Conservation (phyloP, 768 basidiomycete species). For the Xanthoconium purpureum region DNA sequence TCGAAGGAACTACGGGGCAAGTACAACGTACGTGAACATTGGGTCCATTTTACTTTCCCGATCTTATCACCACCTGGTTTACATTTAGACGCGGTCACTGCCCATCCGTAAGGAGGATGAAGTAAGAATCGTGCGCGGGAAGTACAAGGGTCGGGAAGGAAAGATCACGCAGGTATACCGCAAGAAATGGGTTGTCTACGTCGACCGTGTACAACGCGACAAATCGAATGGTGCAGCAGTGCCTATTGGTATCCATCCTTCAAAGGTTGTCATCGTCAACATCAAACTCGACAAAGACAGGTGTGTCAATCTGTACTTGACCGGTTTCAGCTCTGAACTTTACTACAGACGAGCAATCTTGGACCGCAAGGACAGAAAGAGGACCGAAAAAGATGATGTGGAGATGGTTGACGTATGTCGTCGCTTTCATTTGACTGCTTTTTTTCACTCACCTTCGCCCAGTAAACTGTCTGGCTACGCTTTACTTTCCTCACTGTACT, state of each 20-base stretch:
- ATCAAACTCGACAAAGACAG: conserved; percentile 93
- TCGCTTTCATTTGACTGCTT: conserved; percentile 8
- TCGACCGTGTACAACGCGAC: conserved; percentile 96
- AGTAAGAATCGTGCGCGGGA: conserved; percentile 93
- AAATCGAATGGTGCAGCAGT: conserved; percentile 94
- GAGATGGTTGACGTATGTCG: conserved; percentile 77
- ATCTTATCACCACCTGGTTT: background rate
- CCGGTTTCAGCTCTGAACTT: conserved; percentile 1
- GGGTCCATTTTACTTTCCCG: background rate
- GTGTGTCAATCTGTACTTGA: conserved; percentile 34
- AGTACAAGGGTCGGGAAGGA: conserved; percentile 98
- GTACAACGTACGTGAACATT: conserved; percentile 67
- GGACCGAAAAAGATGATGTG: conserved; percentile 57
- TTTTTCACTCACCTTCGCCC: conserved; percentile 11
- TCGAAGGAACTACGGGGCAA: conserved; percentile 92
- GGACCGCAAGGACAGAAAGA: conserved; percentile 82
- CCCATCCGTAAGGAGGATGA: conserved; percentile 98
- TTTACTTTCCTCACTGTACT: conserved; percentile 16
- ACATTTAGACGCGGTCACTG: conserved; percentile 73
- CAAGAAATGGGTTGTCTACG: conserved; percentile 98
- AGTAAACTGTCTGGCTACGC: conserved; percentile 24
- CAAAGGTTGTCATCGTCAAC: conserved; percentile 91
- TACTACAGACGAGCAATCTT: conserved; percentile 70
- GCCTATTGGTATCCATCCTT: conserved; percentile 93
- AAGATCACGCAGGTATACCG: conserved; percentile 98